Evolutionary conservation across 2,329 filamentous ascomycete genomes (phyloP).

Genomic region (Phialemonium atrogriseum): DNA sequence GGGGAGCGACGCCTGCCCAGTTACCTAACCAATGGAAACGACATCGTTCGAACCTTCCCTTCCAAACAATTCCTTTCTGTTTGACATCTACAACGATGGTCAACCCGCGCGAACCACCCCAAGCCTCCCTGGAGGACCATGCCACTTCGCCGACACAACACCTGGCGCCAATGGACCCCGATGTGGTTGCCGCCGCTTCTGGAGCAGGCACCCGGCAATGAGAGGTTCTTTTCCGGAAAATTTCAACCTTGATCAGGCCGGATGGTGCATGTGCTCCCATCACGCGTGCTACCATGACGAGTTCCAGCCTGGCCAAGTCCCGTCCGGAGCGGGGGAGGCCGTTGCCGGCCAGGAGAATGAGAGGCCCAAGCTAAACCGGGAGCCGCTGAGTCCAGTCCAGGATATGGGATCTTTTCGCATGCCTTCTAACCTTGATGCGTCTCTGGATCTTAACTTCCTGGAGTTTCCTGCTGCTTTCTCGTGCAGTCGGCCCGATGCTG

Average conservation of each 20-base stretch:
- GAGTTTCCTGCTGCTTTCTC: slow-evolving; percentile 13
- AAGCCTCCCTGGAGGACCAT: slow-evolving; percentile 41
- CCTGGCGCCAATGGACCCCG: slow-evolving; percentile 42
- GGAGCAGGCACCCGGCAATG: slow-evolving; percentile 33
- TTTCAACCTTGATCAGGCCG: slow-evolving; percentile 30
- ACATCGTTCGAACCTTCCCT: slow-evolving; percentile 37
- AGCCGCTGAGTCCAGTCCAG: slow-evolving; percentile 43
- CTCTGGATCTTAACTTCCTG: slow-evolving; percentile 30
- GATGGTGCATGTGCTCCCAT: slow-evolving; percentile 55
- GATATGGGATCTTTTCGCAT: slow-evolving; percentile 34
- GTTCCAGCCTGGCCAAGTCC: slow-evolving; percentile 19
- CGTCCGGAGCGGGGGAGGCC: slow-evolving; percentile 7
- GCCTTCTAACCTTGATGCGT: slow-evolving; percentile 24
- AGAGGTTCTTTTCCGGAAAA: slow-evolving; percentile 19
- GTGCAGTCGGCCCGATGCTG: not conserved
- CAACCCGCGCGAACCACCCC: slow-evolving; percentile 15
- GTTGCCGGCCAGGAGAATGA: slow-evolving; percentile 42
- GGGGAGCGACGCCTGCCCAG: too few species aligned
- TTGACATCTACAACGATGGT: slow-evolving; percentile 48
- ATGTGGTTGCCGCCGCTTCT: slow-evolving; percentile 55
- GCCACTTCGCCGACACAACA: slow-evolving; percentile 49
- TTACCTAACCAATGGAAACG: slow-evolving; percentile 40
- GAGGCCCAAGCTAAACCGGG: slow-evolving; percentile 35
- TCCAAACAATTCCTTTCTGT: slow-evolving; percentile 34
- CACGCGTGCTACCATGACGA: slow-evolving; percentile 56